A percentile compares a stretch with the other conserved stretches of the same genome.
phyloP scores from a whole-genome alignment of 2,329 filamentous ascomycete species.

The Fusarium subtropicale region DNA sequence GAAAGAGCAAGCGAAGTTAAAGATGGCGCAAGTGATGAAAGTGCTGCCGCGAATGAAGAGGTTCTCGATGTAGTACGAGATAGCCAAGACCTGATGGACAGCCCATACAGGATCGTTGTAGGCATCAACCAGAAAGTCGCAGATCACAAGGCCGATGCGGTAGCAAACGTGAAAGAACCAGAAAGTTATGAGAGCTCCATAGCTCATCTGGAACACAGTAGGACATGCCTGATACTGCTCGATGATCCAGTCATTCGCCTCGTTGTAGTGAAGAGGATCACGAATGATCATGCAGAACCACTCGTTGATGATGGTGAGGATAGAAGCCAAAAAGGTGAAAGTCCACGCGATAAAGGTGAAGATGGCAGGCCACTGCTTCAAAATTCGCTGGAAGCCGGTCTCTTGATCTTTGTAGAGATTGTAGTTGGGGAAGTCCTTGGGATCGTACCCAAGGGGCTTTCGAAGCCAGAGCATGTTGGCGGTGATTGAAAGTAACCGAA shows the following conservation, averaged over 20 bases:
- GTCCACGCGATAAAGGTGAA: slow-evolving; percentile 9
- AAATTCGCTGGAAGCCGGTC: slow-evolving; percentile 9
- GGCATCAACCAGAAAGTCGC: neutral
- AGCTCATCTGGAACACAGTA: slow-evolving; percentile 7
- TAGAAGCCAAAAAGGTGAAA: slow-evolving; percentile 6
- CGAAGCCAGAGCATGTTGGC: slow-evolving; percentile 21
- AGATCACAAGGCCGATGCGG: neutral
- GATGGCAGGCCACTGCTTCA: slow-evolving; percentile 7
- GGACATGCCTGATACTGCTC: slow-evolving; percentile 17
- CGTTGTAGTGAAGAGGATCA: slow-evolving; percentile 9
- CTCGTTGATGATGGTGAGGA: slow-evolving; percentile 14
- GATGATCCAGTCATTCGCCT: slow-evolving; percentile 25
- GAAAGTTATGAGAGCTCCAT: slow-evolving; percentile 26
- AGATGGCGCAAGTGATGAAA: slow-evolving; percentile 1
- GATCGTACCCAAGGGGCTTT: slow-evolving; percentile 24
- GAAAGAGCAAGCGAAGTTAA: slow-evolving; percentile 6
- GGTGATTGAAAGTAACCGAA: neutral
- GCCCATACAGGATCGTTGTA: slow-evolving; percentile 6
- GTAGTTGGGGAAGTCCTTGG: slow-evolving; percentile 34
- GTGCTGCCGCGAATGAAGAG: neutral
- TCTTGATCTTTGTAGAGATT: slow-evolving; percentile 20
- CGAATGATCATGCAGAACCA: slow-evolving; percentile 21
- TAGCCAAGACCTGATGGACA: neutral
- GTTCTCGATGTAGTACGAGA: neutral
- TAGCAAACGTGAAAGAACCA: slow-evolving; percentile 21